phyloP scores from a whole-genome alignment of 495 filamentous ascomycete species.

The Polyplosphaeria fusca region DNA sequence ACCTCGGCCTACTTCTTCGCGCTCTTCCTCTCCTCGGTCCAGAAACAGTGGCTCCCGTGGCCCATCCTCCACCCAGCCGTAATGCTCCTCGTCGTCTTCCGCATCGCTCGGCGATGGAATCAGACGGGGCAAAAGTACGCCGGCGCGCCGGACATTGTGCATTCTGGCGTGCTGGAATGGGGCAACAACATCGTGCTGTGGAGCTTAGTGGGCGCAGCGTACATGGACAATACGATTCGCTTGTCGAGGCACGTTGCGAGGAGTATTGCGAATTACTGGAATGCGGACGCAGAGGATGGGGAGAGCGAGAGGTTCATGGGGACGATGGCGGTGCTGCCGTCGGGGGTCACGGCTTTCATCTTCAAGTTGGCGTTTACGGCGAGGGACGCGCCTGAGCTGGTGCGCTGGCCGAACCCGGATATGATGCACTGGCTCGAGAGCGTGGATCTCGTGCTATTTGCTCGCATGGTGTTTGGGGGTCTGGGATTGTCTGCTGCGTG shows the following conservation, averaged over 20 bases:
- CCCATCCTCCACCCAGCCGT: constrained; percentile 30
- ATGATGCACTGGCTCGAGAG: constrained; percentile 28
- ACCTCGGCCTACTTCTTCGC: constrained; percentile 69
- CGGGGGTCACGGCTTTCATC: constrained; percentile 59
- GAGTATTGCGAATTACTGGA: not conserved
- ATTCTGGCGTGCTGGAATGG: constrained; percentile 56
- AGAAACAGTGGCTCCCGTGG: constrained; percentile 20
- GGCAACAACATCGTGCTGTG: constrained; percentile 62
- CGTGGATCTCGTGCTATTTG: constrained; percentile 35
- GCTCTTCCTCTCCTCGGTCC: constrained; percentile 25
- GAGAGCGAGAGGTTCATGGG: constrained; percentile 22
- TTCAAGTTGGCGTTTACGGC: constrained; percentile 83
- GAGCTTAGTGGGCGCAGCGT: constrained; percentile 68
- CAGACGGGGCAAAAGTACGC: constrained; percentile 95
- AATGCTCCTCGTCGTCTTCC: constrained; percentile 45
- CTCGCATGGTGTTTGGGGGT: constrained; percentile 37
- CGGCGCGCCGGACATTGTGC: constrained; percentile 80
- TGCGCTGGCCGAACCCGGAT: constrained; percentile 49
- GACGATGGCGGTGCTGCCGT: constrained; percentile 39
- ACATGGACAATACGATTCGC: constrained; percentile 45
- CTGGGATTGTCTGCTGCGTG: constrained; percentile 19
- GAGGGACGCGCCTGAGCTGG: constrained; percentile 81
- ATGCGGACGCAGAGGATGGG: constrained; percentile 1
- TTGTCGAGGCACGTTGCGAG: constrained; percentile 16
- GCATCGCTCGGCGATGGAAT: constrained; percentile 79